Base-by-base conservation (phyloP, 2,329 filamentous ascomycete species). In the Paecilomyces formosus region DNA sequence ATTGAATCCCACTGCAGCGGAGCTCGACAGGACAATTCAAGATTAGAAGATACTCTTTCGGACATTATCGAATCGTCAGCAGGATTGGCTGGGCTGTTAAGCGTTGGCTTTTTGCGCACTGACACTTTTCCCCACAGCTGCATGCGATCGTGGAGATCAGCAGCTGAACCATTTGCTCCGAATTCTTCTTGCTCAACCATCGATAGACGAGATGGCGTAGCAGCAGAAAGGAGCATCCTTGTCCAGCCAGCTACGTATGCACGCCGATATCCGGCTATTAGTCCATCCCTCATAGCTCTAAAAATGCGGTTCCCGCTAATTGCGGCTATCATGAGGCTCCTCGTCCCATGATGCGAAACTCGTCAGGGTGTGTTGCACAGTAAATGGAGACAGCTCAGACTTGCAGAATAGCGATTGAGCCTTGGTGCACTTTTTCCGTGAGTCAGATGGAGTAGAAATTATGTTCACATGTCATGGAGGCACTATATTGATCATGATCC, bases 241-340 rank as follows among this genome's bases (percentile, higher is more conserved):
- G 39, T 45, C 39, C 9, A 45, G 3, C n/a, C 39, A 45, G 39
- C 39, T 11, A 45, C 30, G 30, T 31, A 31, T 12, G 11, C 8
- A 31, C 11, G 11, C 30, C 30, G 39, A n/a, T 45, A 18, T 9
- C 35, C n/a, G 39, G n/a, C 13, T 30, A 53, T 26, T 21, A 12
- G 45, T 9, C 45, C 13, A 26, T 26, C n/a, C 22, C 51, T 26
- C 51, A 26, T 26, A 24, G n/a, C 39, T 11, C 35, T 56, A 57
- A 51, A 58, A 54, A 57, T 50, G 58, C 35, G 59, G 56, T 60
- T 58, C 55, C 58, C 53, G 59, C 30, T 18, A 45, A 45, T 8
- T 45, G 39, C 39, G 39, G 39, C 39, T 45, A 18, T 45, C 39
- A 45, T 45, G 39, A 45, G 39, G 39, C n/a, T 45, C 39, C n/a